These are phyloP conservation scores for Naganishia onofrii DNA, from an alignment of 768 basidiomycete genomes.

Conservation along the genomic window DNA sequence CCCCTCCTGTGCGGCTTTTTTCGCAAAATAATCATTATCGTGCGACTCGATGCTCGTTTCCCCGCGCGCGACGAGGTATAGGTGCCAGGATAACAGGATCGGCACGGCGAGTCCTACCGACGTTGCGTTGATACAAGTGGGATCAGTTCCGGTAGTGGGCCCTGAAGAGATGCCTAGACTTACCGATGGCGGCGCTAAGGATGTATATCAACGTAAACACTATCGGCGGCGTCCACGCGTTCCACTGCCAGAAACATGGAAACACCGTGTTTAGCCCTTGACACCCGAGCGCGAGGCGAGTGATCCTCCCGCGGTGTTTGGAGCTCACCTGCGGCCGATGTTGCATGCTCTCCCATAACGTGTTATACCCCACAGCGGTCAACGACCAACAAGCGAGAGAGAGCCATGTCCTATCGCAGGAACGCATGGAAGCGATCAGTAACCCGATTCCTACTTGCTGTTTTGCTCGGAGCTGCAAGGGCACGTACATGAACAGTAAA, in stretches of 20 bases:
- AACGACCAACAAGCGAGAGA: slow-evolving; percentile 67
- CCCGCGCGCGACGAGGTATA: slow-evolving; percentile 65
- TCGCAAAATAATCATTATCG: slow-evolving; percentile 76
- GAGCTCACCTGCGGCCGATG: slow-evolving; percentile 35
- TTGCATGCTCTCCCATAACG: slow-evolving; percentile 63
- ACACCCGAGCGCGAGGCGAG: no score
- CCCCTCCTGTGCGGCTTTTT: slow-evolving; percentile 65
- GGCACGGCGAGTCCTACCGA: slow-evolving; percentile 45
- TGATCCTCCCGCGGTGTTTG: no score
- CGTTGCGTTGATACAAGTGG: background rate
- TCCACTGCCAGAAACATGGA: slow-evolving; percentile 60
- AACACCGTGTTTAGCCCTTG: no score
- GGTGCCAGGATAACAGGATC: slow-evolving; percentile 45
- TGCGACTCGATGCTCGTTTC: slow-evolving; percentile 90
- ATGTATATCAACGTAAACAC: slow-evolving; percentile 73
- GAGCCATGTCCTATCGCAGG: slow-evolving; percentile 71
- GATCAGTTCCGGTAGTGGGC: slow-evolving; percentile 70
- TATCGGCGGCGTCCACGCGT: slow-evolving; percentile 62
- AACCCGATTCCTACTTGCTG: background rate
- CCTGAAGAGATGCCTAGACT: slow-evolving; percentile 59
- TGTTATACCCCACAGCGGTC: slow-evolving; percentile 63
- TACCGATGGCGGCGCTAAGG: slow-evolving; percentile 68
- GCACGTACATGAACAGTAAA: slow-evolving; percentile 82
- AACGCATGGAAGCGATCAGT: slow-evolving; percentile 2
- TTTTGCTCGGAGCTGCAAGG: background rate